These are phyloP conservation scores for Fragaria vesca DNA, from an alignment of 306 rosid species.

Conservation along the genomic window DNA sequence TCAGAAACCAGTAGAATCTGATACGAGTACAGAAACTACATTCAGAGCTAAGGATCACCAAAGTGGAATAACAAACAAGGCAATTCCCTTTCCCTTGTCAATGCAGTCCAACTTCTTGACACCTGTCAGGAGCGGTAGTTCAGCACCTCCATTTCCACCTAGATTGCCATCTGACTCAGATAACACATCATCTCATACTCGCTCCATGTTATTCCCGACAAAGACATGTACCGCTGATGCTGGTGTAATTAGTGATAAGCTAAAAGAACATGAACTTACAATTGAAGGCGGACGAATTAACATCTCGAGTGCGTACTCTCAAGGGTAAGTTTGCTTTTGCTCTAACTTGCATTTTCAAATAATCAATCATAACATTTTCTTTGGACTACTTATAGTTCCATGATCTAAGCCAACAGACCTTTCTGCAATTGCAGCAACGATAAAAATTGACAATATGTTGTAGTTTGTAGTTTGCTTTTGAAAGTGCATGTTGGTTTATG, in stretches of 20 bases:
- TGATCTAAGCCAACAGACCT: not conserved
- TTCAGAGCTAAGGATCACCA: slow-evolving; percentile 54
- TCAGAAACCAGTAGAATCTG: slow-evolving; percentile 51
- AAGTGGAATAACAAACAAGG: slow-evolving; percentile 48
- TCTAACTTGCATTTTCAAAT: not conserved
- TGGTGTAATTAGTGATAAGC: slow-evolving; percentile 53
- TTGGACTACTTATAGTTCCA: not conserved
- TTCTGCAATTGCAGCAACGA: not conserved
- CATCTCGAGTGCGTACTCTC: slow-evolving; percentile 87
- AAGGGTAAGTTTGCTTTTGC: slow-evolving; percentile 63
- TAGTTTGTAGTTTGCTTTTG: not conserved
- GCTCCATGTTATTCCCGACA: slow-evolving; percentile 37
- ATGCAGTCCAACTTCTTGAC: slow-evolving; percentile 55
- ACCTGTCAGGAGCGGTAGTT: slow-evolving; percentile 40
- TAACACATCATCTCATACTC: slow-evolving; percentile 45
- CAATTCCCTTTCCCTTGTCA: slow-evolving; percentile 49
- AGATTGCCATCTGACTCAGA: slow-evolving; percentile 54
- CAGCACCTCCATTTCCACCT: slow-evolving; percentile 49
- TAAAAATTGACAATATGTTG: not conserved
- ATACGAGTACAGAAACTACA: slow-evolving; percentile 53
- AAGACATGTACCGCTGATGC: slow-evolving; percentile 35
- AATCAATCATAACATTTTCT: not conserved
- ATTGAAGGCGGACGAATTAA: slow-evolving; percentile 86
- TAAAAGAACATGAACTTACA: slow-evolving; percentile 71
- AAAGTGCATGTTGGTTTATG: slow-evolving; percentile 15